Evolutionary conservation across 768 basidiomycete genomes (phyloP).

Genomic region (Hygrophoropsis aurantiaca): DNA sequence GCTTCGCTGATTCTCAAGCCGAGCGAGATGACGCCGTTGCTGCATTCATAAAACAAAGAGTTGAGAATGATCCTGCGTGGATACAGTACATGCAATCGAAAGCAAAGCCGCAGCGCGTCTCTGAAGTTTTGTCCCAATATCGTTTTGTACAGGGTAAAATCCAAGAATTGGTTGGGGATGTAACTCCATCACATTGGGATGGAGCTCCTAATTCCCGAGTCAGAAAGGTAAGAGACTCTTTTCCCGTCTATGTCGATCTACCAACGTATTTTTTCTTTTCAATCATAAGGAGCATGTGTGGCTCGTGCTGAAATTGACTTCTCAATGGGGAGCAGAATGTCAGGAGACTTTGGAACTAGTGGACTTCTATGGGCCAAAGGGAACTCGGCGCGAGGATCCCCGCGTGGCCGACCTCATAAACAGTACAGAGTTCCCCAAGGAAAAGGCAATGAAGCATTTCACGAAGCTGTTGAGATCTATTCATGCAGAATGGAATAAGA

Average conservation of each 20-base stretch:
- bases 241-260: neutral
- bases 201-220: constrained; percentile 37
- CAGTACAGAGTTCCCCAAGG: constrained; percentile 40
- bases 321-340: constrained; percentile 46
- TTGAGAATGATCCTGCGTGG: constrained; percentile 48
- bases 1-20: constrained; percentile 33
- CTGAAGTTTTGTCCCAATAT: constrained; percentile 49
- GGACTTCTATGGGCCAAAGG: constrained; percentile 55
- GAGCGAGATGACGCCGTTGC: constrained; percentile 42
- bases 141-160: constrained; percentile 50
- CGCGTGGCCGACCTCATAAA: constrained; percentile 51
- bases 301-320: constrained; percentile 44
- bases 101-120: constrained; percentile 38
- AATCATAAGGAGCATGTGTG: constrained; percentile 51
- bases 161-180: constrained; percentile 43
- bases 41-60: constrained; percentile 40
- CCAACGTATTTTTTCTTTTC: neutral
- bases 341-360: constrained; percentile 52
- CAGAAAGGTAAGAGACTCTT: constrained; percentile 39
- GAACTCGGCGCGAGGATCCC: constrained; percentile 47
- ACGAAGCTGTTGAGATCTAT: constrained; percentile 48
- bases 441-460: constrained; percentile 50
- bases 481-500: constrained; percentile 44
- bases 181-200: constrained; percentile 41
- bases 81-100: constrained; percentile 44